phyloP scores from a whole-genome alignment of 139 green algal genomes.

The Coccomyxa sp. region DNA sequence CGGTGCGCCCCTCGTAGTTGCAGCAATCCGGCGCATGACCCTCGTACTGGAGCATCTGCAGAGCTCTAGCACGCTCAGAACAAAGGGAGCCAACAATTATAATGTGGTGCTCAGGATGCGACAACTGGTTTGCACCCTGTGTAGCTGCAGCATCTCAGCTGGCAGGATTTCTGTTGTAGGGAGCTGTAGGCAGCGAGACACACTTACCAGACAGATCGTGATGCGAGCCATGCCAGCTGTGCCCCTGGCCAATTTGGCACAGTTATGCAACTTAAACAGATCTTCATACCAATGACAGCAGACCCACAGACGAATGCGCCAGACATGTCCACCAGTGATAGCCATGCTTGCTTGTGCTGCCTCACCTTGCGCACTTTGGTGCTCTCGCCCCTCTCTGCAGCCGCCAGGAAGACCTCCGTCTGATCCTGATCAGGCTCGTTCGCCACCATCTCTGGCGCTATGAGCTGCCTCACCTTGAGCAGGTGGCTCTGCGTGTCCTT shows the following conservation, averaged over 20 bases:
- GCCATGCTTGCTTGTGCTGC: neutral
- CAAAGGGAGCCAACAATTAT: neutral
- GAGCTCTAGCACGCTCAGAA: neutral
- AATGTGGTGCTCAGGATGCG: neutral
- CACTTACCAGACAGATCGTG: neutral
- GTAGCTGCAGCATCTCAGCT: neutral
- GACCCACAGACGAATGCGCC: neutral
- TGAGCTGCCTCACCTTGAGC: neutral
- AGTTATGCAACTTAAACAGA: neutral
- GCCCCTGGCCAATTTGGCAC: too few relatives aligned
- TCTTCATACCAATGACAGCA: neutral
- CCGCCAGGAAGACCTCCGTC: neutral
- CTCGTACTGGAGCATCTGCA: conserved; percentile 15
- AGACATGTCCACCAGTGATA: neutral
- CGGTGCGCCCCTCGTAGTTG: conserved; percentile 12
- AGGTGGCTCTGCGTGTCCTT: neutral
- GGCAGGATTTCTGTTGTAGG: neutral
- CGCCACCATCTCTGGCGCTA: neutral
- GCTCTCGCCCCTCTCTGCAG: neutral
- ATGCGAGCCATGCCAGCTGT: neutral
- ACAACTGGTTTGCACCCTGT: neutral
- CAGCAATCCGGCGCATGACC: neutral
- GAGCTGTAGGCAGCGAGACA: neutral
- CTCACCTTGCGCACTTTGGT: neutral
- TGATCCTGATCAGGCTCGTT: neutral